phyloP scores from a whole-genome alignment of 306 rosid genomes.

The Quercus alba region DNA sequence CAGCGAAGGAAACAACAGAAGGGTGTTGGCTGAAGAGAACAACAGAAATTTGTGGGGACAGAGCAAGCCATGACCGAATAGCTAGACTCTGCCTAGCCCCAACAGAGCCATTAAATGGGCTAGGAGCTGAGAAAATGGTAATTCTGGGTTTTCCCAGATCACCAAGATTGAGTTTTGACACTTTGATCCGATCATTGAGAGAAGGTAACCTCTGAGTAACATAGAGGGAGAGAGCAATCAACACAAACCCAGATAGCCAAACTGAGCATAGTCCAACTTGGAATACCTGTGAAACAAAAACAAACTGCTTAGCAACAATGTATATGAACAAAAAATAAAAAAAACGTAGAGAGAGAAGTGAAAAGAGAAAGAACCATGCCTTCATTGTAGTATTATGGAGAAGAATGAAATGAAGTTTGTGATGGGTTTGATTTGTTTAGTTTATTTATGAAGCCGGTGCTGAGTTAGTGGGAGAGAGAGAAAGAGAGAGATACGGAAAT shows the following conservation, averaged over 20 bases:
- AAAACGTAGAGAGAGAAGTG: neutral
- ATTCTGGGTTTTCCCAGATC: conserved; percentile 37
- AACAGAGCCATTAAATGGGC: conserved; percentile 53
- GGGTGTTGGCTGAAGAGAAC: conserved; percentile 67
- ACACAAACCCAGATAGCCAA: conserved; percentile 74
- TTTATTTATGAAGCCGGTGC: conserved; percentile 19
- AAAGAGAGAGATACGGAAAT: conserved; percentile 11
- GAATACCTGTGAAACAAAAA: conserved; percentile 39
- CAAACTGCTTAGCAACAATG: conserved; percentile 13
- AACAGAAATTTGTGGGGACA: conserved; percentile 51
- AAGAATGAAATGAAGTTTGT: conserved; percentile 8
- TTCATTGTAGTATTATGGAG: conserved; percentile 52
- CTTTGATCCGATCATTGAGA: conserved; percentile 32
- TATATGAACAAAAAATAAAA: neutral
- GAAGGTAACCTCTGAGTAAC: conserved; percentile 64
- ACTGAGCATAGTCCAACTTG: conserved; percentile 60
- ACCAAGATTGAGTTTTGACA: conserved; percentile 8
- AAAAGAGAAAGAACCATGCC: conserved; percentile 31
- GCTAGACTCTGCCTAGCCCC: conserved; percentile 64
- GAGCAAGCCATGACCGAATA: conserved; percentile 80
- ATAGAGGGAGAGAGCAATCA: conserved; percentile 66
- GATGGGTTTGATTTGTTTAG: neutral
- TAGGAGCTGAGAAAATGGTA: conserved; percentile 74
- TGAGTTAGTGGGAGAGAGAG: conserved; percentile 7
- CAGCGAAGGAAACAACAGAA: conserved; percentile 59